These are phyloP conservation scores for Picea mariana DNA, from an alignment of 83 land plant species.

Conservation along the genomic window DNA sequence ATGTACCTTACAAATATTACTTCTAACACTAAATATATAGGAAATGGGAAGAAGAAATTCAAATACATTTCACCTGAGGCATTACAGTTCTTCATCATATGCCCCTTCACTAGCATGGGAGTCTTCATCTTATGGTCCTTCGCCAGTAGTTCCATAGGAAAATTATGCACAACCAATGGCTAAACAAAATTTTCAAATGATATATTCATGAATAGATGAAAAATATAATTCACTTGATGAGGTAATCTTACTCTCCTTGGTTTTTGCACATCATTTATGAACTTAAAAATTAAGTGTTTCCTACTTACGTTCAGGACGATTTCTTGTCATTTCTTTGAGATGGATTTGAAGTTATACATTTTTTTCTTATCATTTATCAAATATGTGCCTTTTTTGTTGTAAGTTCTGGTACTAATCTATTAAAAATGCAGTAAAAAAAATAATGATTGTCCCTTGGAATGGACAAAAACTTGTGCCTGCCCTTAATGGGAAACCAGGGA, in stretches of 20 bases:
- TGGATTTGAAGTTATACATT: not conserved
- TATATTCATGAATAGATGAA: conserved; percentile 12
- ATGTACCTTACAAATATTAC: not conserved
- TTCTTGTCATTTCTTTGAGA: not conserved
- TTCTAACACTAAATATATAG: not conserved
- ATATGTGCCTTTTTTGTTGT: too few relatives aligned
- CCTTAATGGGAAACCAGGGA: too few relatives aligned
- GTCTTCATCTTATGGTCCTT: too few relatives aligned
- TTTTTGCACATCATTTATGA: too few relatives aligned
- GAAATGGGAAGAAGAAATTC: conserved; percentile 14
- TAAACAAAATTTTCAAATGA: conserved; percentile 17
- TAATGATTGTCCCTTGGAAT: too few relatives aligned
- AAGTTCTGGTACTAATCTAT: too few relatives aligned
- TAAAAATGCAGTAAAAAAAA: too few relatives aligned
- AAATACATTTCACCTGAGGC: conserved; percentile 1
- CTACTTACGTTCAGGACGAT: not conserved
- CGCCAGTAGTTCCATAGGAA: too few relatives aligned
- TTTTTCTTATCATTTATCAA: not conserved
- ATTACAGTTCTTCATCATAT: not conserved
- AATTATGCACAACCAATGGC: not conserved
- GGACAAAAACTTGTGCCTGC: too few relatives aligned
- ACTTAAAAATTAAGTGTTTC: not conserved
- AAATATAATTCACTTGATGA: conserved; percentile 16
- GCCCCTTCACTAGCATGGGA: too few relatives aligned
- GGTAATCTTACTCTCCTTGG: not conserved